Conservation (phyloP, 164 flowering plant species). For the Berberis thunbergii region DNA sequence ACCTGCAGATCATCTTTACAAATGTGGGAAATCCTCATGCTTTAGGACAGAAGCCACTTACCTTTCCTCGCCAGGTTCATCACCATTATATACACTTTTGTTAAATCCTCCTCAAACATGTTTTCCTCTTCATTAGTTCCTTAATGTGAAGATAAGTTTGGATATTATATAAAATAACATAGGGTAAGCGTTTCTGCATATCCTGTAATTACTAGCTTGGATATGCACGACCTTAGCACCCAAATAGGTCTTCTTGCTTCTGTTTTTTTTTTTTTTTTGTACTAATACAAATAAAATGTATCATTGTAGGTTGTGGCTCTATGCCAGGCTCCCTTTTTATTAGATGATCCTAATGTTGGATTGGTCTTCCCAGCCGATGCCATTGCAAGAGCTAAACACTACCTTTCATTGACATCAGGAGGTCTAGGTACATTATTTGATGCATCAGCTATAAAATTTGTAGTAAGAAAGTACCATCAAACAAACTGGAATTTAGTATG, state of each 20-base stretch:
- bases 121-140: too few relatives aligned
- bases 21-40: slow-evolving; percentile 99
- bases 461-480: too few relatives aligned
- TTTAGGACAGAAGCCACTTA: slow-evolving; percentile 92
- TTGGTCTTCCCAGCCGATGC: slow-evolving; percentile 95
- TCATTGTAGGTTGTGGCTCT: slow-evolving; percentile 81
- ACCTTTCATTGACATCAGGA: slow-evolving; percentile 75
- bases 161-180: too few relatives aligned
- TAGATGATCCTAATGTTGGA: slow-evolving; percentile 94
- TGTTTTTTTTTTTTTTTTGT: not conserved
- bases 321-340: slow-evolving; percentile 97
- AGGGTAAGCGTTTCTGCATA: too few relatives aligned
- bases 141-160: too few relatives aligned
- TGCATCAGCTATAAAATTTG: not conserved
- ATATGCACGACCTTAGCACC: too few relatives aligned
- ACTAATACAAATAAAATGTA: slow-evolving; percentile 1
- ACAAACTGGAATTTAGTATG: not conserved
- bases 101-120: not conserved
- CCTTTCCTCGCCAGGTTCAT: slow-evolving; percentile 88
- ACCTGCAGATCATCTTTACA: slow-evolving; percentile 79
- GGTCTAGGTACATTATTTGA: slow-evolving; percentile 64
- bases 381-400: slow-evolving; percentile 90
- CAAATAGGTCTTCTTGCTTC: not conserved
- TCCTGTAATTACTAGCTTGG: too few relatives aligned
- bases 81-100: not conserved